Percentiles rank a stretch among this genome's conserved stretches.
These are phyloP conservation scores for Ilyonectria sp. DNA, from an alignment of 2,329 filamentous ascomycete genomes.

Conservation along the genomic window DNA sequence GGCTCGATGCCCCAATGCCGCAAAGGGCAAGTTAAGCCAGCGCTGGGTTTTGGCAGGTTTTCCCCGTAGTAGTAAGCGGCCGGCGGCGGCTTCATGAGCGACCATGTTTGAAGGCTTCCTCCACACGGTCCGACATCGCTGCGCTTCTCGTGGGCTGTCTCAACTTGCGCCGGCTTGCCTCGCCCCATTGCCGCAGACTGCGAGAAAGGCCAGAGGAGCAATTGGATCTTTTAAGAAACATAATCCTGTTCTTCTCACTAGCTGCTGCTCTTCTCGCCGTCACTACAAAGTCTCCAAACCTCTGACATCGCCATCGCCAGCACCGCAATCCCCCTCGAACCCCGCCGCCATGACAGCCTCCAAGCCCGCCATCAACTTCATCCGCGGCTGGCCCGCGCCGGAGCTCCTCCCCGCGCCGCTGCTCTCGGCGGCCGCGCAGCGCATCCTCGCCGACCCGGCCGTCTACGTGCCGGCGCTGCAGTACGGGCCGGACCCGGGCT, in stretches of 20 bases:
- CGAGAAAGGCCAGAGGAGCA: background rate
- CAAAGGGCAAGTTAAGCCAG: background rate
- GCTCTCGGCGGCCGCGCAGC: constrained; percentile 72
- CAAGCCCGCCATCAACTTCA: constrained; percentile 71
- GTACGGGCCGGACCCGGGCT: constrained; percentile 86
- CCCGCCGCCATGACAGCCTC: constrained; percentile 40
- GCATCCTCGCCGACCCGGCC: constrained; percentile 72
- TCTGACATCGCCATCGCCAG: constrained; percentile 21
- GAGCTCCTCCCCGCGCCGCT: constrained; percentile 75
- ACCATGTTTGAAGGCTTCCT: constrained; percentile 34
- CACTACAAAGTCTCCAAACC: constrained; percentile 9
- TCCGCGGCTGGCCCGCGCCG: constrained; percentile 77
- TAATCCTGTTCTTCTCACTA: background rate
- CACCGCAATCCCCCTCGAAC: constrained; percentile 2
- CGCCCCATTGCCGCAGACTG: constrained; percentile 1
- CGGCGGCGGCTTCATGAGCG: constrained; percentile 1
- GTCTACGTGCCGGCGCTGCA: constrained; percentile 76
- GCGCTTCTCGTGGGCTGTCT: constrained; percentile 8
- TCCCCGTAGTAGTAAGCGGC: background rate
- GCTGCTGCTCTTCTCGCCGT: constrained; percentile 11
- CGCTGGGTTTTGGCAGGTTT: background rate
- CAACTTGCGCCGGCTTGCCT: constrained; percentile 1
- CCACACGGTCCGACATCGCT: constrained; percentile 43
- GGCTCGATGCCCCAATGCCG: background rate
- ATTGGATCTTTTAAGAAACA: constrained; percentile 7